Evolutionary conservation across 2,329 filamentous ascomycete genomes (phyloP).

Genomic region (Pseudodiploospora longispora): DNA sequence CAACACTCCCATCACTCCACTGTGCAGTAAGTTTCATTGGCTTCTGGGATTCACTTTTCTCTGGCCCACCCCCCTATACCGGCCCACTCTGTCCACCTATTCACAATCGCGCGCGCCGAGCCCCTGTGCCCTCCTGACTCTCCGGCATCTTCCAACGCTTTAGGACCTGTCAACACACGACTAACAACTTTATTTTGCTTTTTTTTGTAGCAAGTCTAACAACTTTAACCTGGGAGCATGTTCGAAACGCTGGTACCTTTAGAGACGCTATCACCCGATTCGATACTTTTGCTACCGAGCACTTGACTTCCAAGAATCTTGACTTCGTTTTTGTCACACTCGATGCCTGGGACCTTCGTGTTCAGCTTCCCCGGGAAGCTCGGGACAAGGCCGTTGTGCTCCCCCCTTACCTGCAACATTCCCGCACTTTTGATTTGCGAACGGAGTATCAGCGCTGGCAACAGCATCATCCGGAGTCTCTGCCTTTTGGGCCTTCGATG

Average conservation of each 20-base stretch:
- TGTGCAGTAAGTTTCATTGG: constrained; percentile 76
- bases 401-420: constrained; percentile 94
- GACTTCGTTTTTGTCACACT: constrained; percentile 98
- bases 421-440: constrained; percentile 89
- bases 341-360: constrained; percentile 95
- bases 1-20: constrained; percentile 95
- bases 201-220: constrained; percentile 73
- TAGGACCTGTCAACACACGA: background rate
- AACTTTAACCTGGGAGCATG: constrained; percentile 97
- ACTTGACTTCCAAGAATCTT: constrained; percentile 81
- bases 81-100: constrained; percentile 1
- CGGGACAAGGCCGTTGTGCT: constrained; percentile 97
- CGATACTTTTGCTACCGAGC: constrained; percentile 86
- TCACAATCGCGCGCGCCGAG: constrained; percentile 3
- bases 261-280: constrained; percentile 94
- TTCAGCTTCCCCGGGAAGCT: constrained; percentile 94
- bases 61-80: constrained; percentile 3
- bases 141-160: too few relatives aligned
- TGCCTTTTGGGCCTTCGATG: constrained; percentile 92
- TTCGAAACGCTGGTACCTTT: constrained; percentile 94
- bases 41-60: constrained; percentile 13
- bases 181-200: background rate
- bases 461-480: constrained; percentile 92
- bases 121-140: too few relatives aligned
- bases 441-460: constrained; percentile 99